phyloP scores from a whole-genome alignment of 208 protist species.

The Acanthamoeba culbertsoni region DNA sequence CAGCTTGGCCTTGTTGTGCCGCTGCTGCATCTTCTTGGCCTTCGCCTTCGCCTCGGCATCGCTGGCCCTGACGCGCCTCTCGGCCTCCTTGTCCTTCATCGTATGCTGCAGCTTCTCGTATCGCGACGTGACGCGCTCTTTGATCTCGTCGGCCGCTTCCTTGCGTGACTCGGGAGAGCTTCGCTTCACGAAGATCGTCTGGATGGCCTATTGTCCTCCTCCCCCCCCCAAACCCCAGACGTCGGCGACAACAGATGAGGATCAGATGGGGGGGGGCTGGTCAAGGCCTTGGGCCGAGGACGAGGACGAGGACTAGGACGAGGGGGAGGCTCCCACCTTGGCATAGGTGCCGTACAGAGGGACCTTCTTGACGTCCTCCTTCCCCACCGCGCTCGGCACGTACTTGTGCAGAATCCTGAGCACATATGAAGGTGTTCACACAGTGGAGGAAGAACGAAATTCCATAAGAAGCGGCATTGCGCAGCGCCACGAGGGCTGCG shows the following conservation, averaged over 20 bases:
- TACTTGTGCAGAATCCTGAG: background rate
- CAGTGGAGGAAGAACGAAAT: too few relatives aligned
- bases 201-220: background rate
- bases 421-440: too few relatives aligned
- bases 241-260: background rate
- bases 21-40: background rate
- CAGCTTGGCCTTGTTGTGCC: background rate
- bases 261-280: background rate
- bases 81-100: background rate
- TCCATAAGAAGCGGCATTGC: too few relatives aligned
- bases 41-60: background rate
- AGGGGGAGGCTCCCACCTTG: too few relatives aligned
- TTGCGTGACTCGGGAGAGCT: background rate
- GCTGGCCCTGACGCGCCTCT: background rate
- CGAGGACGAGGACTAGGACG: too few relatives aligned
- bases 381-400: background rate
- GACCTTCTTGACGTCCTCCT: background rate
- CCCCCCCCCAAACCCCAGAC: background rate
- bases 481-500: too few relatives aligned
- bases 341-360: background rate
- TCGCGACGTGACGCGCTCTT: background rate
- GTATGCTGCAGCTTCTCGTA: background rate
- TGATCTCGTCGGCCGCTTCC: background rate
- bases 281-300: too few relatives aligned
- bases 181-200: constrained; percentile 5